Percentiles rank a stretch among this genome's conserved stretches.
Conservation (phyloP, 1,284 basidiomycete genomes). For the Papiliotrema flavescens region DNA sequence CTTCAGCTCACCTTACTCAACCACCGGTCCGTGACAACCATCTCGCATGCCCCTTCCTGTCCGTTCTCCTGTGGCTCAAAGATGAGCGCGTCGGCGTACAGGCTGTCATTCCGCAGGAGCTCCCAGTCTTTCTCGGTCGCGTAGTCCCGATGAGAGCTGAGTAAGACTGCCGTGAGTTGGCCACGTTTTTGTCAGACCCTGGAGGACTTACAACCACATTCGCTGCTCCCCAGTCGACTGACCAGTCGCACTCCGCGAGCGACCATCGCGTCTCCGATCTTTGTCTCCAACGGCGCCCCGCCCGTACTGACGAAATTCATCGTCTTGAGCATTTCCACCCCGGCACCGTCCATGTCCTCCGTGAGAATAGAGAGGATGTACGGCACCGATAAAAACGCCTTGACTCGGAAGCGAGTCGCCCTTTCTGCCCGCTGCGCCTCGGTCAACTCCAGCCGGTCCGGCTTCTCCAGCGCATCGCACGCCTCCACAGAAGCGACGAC, state of each 20-base stretch:
- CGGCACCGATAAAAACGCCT: constrained; percentile 41
- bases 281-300: constrained; percentile 47
- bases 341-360: constrained; percentile 25
- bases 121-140: constrained; percentile 47
- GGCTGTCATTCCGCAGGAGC: constrained; percentile 42
- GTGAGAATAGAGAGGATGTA: constrained; percentile 49
- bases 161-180: constrained; percentile 29
- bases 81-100: constrained; percentile 26
- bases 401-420: constrained; percentile 12
- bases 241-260: constrained; percentile 42
- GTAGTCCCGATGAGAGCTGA: constrained; percentile 49
- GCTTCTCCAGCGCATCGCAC: constrained; percentile 15
- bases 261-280: constrained; percentile 45
- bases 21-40: constrained; percentile 45
- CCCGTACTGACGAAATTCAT: constrained; percentile 50
- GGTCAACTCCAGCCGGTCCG: constrained; percentile 1
- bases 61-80: constrained; percentile 23
- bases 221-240: constrained; percentile 49
- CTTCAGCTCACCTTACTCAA: constrained; percentile 26
- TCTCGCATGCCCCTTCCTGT: constrained; percentile 25
- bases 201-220: constrained; percentile 43
- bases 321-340: constrained; percentile 29
- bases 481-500: constrained; percentile 35
- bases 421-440: constrained; percentile 12
- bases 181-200: background rate